phyloP scores from a whole-genome alignment of 768 basidiomycete genomes.

The Suillus fuscotomentosus region DNA sequence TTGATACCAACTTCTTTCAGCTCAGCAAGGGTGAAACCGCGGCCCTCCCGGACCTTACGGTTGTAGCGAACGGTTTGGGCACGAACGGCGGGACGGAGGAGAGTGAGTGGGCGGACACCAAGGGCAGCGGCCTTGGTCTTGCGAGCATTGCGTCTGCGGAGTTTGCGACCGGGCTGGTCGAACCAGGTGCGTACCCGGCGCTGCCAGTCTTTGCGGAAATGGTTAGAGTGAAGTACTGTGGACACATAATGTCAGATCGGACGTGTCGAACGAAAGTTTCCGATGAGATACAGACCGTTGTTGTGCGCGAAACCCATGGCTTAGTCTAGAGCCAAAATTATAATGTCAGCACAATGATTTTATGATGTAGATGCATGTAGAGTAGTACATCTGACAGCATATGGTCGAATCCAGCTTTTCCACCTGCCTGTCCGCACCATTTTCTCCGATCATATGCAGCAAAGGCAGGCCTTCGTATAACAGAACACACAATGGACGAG shows the following conservation, averaged over 20 bases:
- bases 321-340: slow-evolving; percentile 22
- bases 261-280: slow-evolving; percentile 26
- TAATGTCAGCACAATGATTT: slow-evolving; percentile 13
- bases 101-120: slow-evolving; percentile 87
- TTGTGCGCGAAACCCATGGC: slow-evolving; percentile 36
- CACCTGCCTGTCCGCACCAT: neutral
- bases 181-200: slow-evolving; percentile 96
- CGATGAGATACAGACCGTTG: slow-evolving; percentile 26
- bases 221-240: slow-evolving; percentile 85
- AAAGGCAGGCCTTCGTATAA: slow-evolving; percentile 1
- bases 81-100: slow-evolving; percentile 96
- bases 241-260: slow-evolving; percentile 7
- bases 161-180: slow-evolving; percentile 97
- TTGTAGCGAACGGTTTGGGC: slow-evolving; percentile 97
- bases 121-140: slow-evolving; percentile 87
- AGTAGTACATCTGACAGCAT: slow-evolving; percentile 18
- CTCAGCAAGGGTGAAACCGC: slow-evolving; percentile 93
- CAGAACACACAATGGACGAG: slow-evolving; percentile 2
- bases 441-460: neutral
- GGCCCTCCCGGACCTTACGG: slow-evolving; percentile 93
- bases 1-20: slow-evolving; percentile 95
- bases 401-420: slow-evolving; percentile 21
- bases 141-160: slow-evolving; percentile 90
- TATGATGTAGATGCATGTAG: neutral
- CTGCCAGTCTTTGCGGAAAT: slow-evolving; percentile 99